phyloP scores from a whole-genome alignment of 306 rosid species.

The Castanea sativa region DNA sequence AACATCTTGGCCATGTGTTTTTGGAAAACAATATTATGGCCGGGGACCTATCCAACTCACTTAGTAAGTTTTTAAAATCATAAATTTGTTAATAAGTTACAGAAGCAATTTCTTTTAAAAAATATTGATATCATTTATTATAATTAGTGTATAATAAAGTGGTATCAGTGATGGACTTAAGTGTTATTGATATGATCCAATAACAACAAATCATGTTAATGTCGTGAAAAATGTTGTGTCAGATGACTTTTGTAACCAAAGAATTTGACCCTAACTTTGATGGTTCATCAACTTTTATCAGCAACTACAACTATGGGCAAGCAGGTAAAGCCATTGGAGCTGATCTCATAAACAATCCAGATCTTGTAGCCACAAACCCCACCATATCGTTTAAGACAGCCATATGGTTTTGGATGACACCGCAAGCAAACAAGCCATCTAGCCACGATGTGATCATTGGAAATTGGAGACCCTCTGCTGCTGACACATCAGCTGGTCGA shows the following conservation, averaged over 20 bases:
- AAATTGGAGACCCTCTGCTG: conserved; percentile 42
- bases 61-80: conserved; percentile 17
- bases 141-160: no score
- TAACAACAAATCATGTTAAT: no score
- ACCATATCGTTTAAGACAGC: no score
- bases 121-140: no score
- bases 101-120: no score
- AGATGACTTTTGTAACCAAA: neutral
- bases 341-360: conserved; percentile 13
- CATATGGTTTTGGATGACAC: no score
- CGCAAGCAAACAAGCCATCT: conserved; percentile 47
- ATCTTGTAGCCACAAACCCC: no score
- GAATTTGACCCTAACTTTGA: neutral
- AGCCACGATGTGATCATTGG: conserved; percentile 56
- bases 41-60: conserved; percentile 65
- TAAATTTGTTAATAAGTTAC: neutral
- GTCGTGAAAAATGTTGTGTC: neutral
- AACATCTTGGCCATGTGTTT: conserved; percentile 39
- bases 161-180: no score
- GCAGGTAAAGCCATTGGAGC: conserved; percentile 47
- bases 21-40: conserved; percentile 49
- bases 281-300: neutral
- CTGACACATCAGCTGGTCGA: conserved; percentile 40
- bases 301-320: conserved; percentile 61
- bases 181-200: no score